These are phyloP conservation scores for Penicillium sp. DNA, from an alignment of 2,329 filamentous ascomycete genomes.

Conservation along the genomic window DNA sequence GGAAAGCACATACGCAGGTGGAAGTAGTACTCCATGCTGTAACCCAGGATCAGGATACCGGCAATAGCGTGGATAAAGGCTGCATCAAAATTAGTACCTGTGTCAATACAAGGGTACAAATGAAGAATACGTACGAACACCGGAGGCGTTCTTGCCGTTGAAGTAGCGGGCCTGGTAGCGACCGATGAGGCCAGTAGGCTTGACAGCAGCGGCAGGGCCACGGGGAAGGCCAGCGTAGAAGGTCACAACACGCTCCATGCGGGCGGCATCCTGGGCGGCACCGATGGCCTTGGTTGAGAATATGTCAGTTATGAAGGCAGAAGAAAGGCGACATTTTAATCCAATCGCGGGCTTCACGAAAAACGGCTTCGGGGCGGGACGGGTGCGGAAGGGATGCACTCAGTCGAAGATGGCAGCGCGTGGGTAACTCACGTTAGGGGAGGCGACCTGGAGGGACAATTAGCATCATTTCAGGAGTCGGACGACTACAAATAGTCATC, in stretches of 20 bases:
- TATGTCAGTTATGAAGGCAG: constrained; percentile 34
- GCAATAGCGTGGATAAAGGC: constrained; percentile 85
- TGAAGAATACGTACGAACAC: constrained; percentile 68
- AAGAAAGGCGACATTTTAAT: constrained; percentile 6
- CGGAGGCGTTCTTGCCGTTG: constrained; percentile 79
- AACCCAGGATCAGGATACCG: constrained; percentile 75
- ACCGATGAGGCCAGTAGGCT: constrained; percentile 78
- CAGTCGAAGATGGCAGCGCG: constrained; percentile 7
- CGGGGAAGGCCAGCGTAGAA: constrained; percentile 99
- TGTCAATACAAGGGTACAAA: background rate
- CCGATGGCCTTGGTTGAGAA: constrained; percentile 77
- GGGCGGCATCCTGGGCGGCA: constrained; percentile 88
- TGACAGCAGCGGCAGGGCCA: constrained; percentile 77
- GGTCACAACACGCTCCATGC: constrained; percentile 96
- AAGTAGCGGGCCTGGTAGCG: constrained; percentile 88
- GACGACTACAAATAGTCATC: constrained; percentile 11
- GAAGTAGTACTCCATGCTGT: constrained; percentile 99
- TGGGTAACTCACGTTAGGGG: constrained; percentile 38
- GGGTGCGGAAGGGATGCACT: constrained; percentile 14
- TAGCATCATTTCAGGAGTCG: constrained; percentile 35
- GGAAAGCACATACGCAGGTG: constrained; percentile 76
- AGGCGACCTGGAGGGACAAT: constrained; percentile 38
- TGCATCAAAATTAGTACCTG: constrained; percentile 43
- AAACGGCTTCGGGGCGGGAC: constrained; percentile 27
- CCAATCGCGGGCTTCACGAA: constrained; percentile 16